These are phyloP conservation scores for Fusarium brachygibbosum DNA, from an alignment of 2,329 filamentous ascomycete species.

Conservation along the genomic window DNA sequence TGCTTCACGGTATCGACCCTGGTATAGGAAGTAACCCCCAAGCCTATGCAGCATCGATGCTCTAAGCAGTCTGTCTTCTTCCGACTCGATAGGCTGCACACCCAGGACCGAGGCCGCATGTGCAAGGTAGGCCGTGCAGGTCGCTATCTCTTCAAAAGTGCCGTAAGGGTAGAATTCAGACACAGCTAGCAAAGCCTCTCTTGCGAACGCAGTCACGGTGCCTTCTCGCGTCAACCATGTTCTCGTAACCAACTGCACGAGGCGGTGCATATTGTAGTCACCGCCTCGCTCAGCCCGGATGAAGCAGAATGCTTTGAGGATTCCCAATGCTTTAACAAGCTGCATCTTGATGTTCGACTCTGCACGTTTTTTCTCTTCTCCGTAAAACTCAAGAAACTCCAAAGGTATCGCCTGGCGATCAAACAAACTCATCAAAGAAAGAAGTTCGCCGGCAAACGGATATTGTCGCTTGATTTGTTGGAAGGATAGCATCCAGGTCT, in stretches of 20 bases:
- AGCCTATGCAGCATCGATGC: constrained; percentile 32
- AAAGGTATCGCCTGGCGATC: constrained; percentile 51
- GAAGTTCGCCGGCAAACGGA: constrained; percentile 46
- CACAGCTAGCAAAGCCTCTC: constrained; percentile 42
- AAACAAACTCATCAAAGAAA: constrained; percentile 53
- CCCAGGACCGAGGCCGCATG: constrained; percentile 45
- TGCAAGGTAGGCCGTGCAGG: constrained; percentile 44
- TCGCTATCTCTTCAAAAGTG: constrained; percentile 17
- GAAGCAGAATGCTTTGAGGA: constrained; percentile 52
- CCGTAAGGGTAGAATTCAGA: constrained; percentile 42
- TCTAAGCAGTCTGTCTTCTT: constrained; percentile 13
- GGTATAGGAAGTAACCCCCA: not conserved
- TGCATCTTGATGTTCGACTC: not conserved
- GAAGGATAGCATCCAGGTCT: constrained; percentile 55
- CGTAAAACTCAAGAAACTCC: constrained; percentile 34
- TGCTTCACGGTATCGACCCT: not conserved
- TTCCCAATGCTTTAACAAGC: constrained; percentile 11
- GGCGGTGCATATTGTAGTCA: constrained; percentile 51
- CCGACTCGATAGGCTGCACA: constrained; percentile 10
- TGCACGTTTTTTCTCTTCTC: accelerated
- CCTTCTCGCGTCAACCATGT: constrained; percentile 47
- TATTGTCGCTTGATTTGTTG: constrained; percentile 49
- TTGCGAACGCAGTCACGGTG: constrained; percentile 19
- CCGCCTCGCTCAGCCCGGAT: constrained; percentile 32
- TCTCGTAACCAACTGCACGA: constrained; percentile 53